Percentiles rank a stretch among this genome's conserved stretches.
Evolutionary conservation across 2,329 filamentous ascomycete genomes (phyloP).

Genomic region (Hypoxylon sp.): DNA sequence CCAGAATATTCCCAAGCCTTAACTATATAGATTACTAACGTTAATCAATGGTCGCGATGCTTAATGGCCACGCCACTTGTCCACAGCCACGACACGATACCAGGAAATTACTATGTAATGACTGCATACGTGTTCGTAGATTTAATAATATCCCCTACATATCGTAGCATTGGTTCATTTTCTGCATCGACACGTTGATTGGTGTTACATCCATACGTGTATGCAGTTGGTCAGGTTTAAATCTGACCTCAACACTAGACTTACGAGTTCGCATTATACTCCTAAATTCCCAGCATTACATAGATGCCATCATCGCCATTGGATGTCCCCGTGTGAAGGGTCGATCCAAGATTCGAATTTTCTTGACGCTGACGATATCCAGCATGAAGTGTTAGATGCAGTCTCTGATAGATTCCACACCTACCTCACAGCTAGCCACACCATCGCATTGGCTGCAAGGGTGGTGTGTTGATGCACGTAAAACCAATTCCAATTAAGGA

Average conservation of each 20-base stretch:
- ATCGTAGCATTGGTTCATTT: not conserved
- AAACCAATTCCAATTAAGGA: no score
- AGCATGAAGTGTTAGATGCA: not conserved
- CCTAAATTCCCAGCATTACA: conserved; percentile 15
- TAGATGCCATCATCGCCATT: no score
- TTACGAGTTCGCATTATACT: conserved; percentile 21
- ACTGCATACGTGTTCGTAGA: conserved; percentile 10
- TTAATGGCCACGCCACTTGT: not conserved
- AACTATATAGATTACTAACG: conserved; percentile 33
- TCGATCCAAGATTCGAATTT: not conserved
- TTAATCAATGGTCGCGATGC: conserved; percentile 18
- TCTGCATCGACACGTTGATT: conserved; percentile 4
- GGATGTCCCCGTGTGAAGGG: no score
- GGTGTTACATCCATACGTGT: conserved; percentile 9
- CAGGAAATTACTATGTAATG: conserved; percentile 4
- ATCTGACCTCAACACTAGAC: conserved; percentile 27
- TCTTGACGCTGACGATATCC: conserved; percentile 4
- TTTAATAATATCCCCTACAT: not conserved
- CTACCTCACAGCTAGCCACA: no score
- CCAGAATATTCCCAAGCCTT: conserved; percentile 8
- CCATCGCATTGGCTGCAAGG: no score
- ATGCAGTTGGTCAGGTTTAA: conserved; percentile 18
- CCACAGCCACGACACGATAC: conserved; percentile 2
- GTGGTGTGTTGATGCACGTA: no score
- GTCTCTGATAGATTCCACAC: not conserved